Evolutionary conservation across 192 early-diverging fungal genomes (phyloP).

Genomic region (Gryganskiella cystojenkinii): DNA sequence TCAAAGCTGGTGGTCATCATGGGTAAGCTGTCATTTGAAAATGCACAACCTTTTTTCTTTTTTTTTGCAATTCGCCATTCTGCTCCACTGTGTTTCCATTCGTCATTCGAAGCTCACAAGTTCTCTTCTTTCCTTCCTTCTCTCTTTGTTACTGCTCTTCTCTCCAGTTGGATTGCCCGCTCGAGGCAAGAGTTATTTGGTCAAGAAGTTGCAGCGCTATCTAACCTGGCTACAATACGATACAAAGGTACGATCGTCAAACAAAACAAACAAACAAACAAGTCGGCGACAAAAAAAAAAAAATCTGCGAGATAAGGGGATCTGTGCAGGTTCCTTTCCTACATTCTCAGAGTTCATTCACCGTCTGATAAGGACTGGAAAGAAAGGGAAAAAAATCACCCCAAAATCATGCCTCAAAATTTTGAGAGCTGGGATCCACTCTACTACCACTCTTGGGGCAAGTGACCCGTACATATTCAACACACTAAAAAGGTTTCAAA

Average conservation of each 20-base stretch:
- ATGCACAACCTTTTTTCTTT: constrained; percentile 1
- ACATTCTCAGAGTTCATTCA: no score
- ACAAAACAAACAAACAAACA: background rate
- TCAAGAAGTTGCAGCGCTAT: constrained; percentile 95
- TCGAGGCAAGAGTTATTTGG: constrained; percentile 94
- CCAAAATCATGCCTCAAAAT: no score
- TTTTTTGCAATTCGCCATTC: background rate
- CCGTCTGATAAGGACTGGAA: no score
- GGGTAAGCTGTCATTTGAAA: constrained; percentile 60
- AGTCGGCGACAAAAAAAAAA: background rate
- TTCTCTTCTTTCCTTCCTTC: background rate
- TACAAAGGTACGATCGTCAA: constrained; percentile 66
- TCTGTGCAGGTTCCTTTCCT: no score
- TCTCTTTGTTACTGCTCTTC: background rate
- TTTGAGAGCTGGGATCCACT: no score
- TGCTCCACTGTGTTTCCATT: background rate
- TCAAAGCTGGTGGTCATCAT: constrained; percentile 95
- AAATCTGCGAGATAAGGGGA: background rate
- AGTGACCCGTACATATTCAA: no score
- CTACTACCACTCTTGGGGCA: no score
- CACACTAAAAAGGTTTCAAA: no score
- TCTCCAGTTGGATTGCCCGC: constrained; percentile 89
- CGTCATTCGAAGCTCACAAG: background rate
- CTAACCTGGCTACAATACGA: constrained; percentile 83
- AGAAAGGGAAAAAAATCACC: no score